Base-by-base conservation (phyloP, 139 green algal genomes). In the Picochlorum sp. region DNA sequence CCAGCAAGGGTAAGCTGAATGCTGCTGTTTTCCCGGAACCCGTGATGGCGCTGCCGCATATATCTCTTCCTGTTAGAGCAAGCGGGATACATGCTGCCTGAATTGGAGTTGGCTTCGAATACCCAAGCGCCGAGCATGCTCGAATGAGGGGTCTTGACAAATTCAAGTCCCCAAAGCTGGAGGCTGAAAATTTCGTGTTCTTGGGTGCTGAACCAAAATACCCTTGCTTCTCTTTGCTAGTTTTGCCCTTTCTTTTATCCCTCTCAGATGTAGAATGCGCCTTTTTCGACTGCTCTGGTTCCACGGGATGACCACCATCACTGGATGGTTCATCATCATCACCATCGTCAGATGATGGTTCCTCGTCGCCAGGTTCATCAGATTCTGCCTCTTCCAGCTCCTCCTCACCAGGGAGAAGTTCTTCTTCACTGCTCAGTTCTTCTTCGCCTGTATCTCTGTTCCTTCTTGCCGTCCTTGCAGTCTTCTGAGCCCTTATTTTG, bases 1-100 rank as follows among this genome's bases (percentile, higher is more conserved):
- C 93, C 66, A 98, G 69, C 6, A 92, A 66, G 2, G 94, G 94
- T 59, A 99, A 77, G 7, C 81, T 68, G 69, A 97, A 99, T 28
- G 94, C 94, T 5, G 94, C 94, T 7, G 93, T 99, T 80, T 99
- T 98, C 64, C 94, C 94, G 50, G 79, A 91, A 32, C 92, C 92
- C 7, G 94, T 98, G n/a, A 97, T 80, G 4, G 94, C 94, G 26
- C 77, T 89, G 55, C 88, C 94, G 66, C 90, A 95, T 49, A 98
- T 91, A 81, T 98, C 94, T 2, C 94, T 74, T 24, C 94, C 94
- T 3, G 84, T 79, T 34, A 99, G 74, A 13, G 89, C 89, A 18
- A 98, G 55, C 0, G 92, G 94, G 41, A 99, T 87, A 68, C 87
- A 94, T 21, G 93, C 94, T 1, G 94, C 90, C 82, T 97, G 91